phyloP scores from a whole-genome alignment of 352 stramenopile species.

The Stramenopiles sp. region DNA sequence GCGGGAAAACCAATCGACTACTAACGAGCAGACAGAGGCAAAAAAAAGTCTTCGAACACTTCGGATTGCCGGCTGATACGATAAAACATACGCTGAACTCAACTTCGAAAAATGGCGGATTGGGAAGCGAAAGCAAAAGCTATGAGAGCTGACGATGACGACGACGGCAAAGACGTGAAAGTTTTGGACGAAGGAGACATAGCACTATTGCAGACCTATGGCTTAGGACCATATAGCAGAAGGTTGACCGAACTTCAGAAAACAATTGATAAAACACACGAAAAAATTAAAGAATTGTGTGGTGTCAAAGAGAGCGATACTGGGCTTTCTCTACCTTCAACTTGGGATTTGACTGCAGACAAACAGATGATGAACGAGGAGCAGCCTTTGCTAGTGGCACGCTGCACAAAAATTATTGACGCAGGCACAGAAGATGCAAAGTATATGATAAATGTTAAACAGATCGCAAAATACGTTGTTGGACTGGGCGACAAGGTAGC shows the following conservation, averaged over 20 bases:
- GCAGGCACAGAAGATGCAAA: slow-evolving; percentile 75
- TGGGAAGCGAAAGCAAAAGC: slow-evolving; percentile 6
- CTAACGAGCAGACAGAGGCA: no score
- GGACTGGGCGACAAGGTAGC: slow-evolving; percentile 92
- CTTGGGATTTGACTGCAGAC: slow-evolving; percentile 97
- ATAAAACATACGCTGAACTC: no score
- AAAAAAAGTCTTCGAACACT: no score
- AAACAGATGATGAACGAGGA: slow-evolving; percentile 99
- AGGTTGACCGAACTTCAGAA: slow-evolving; percentile 85
- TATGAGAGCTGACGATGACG: slow-evolving; percentile 54
- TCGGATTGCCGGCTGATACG: no score
- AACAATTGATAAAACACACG: slow-evolving; percentile 88
- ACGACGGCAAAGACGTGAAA: slow-evolving; percentile 69
- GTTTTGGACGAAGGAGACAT: slow-evolving; percentile 85
- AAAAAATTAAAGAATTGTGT: slow-evolving; percentile 89
- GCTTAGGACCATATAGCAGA: slow-evolving; percentile 69
- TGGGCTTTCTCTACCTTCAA: slow-evolving; percentile 83
- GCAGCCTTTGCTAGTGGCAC: slow-evolving; percentile 80
- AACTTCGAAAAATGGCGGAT: not conserved
- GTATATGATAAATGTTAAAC: slow-evolving; percentile 99
- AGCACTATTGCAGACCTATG: slow-evolving; percentile 49
- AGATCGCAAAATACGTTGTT: slow-evolving; percentile 99
- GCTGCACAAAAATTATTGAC: slow-evolving; percentile 87
- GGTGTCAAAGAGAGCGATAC: slow-evolving; percentile 99
- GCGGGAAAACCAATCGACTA: no score